phyloP scores from a whole-genome alignment of 345 rosid species.

The Pistacia atlantica region DNA sequence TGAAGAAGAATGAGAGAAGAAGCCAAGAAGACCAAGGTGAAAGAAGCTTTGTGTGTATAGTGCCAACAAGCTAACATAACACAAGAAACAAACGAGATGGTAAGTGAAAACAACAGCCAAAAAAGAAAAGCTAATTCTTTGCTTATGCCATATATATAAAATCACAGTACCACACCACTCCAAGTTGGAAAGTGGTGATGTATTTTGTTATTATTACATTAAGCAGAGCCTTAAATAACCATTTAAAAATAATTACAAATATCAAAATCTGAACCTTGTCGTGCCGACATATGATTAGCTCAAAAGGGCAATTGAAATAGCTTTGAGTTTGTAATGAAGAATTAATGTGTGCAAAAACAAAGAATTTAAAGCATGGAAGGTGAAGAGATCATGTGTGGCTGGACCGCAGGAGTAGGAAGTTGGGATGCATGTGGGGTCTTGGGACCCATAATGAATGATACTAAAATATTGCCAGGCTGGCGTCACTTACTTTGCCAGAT shows the following conservation, averaged over 20 bases:
- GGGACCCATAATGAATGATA: neutral
- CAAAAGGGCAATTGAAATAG: neutral
- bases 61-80: constrained; percentile 1
- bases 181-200: neutral
- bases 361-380: neutral
- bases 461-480: constrained; percentile 7
- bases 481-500: constrained; percentile 12
- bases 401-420: neutral
- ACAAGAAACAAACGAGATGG: constrained; percentile 14
- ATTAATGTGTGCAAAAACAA: neutral
- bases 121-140: neutral
- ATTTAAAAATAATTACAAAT: neutral
- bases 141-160: no score
- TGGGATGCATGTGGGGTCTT: neutral
- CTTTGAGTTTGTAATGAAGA: neutral
- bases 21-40: neutral
- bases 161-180: neutral
- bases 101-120: constrained; percentile 10
- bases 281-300: neutral
- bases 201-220: neutral
- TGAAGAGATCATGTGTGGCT: neutral
- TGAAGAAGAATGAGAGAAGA: constrained; percentile 8
- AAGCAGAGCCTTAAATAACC: neutral
- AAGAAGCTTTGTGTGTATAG: neutral
- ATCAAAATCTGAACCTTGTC: neutral